Percentiles rank a stretch among this genome's conserved stretches.
These are phyloP conservation scores for Pulveroboletus frians DNA, from an alignment of 768 basidiomycete species.

Conservation along the genomic window DNA sequence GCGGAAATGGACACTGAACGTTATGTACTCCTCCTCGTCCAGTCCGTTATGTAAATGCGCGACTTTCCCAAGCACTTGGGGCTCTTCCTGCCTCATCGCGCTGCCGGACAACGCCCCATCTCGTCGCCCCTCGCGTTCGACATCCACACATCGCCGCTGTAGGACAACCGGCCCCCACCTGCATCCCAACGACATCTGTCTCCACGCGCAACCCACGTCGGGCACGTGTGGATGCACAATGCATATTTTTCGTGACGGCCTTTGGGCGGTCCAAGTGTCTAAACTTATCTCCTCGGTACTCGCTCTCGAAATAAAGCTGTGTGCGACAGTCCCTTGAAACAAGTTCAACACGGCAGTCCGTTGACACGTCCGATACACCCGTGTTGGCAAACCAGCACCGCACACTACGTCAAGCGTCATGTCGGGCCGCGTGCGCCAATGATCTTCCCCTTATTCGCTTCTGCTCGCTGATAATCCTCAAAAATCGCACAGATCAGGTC, in stretches of 20 bases:
- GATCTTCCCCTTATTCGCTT: no score
- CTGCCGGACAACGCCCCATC: neutral
- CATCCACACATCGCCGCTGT: neutral
- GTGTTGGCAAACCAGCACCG: neutral
- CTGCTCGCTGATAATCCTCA: slow-evolving; percentile 23
- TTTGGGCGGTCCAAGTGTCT: neutral
- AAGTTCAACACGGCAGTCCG: slow-evolving; percentile 1
- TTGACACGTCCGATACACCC: slow-evolving; percentile 11
- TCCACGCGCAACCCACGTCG: neutral
- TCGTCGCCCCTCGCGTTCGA: neutral
- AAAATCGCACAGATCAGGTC: slow-evolving; percentile 72
- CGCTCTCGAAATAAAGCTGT: slow-evolving; percentile 11
- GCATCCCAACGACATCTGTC: neutral
- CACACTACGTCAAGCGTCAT: no score
- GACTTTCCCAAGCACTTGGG: slow-evolving; percentile 17
- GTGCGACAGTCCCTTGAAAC: slow-evolving; percentile 17
- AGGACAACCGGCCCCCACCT: neutral
- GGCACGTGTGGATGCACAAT: neutral
- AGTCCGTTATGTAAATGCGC: slow-evolving; percentile 27
- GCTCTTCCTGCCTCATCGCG: slow-evolving; percentile 5
- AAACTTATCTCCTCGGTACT: slow-evolving; percentile 16
- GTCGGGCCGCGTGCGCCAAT: no score
- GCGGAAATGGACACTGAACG: slow-evolving; percentile 3
- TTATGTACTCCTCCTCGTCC: slow-evolving; percentile 18
- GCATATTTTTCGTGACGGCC: neutral